Base-by-base conservation (phyloP, 768 basidiomycete species). In the Hericium erinaceus region DNA sequence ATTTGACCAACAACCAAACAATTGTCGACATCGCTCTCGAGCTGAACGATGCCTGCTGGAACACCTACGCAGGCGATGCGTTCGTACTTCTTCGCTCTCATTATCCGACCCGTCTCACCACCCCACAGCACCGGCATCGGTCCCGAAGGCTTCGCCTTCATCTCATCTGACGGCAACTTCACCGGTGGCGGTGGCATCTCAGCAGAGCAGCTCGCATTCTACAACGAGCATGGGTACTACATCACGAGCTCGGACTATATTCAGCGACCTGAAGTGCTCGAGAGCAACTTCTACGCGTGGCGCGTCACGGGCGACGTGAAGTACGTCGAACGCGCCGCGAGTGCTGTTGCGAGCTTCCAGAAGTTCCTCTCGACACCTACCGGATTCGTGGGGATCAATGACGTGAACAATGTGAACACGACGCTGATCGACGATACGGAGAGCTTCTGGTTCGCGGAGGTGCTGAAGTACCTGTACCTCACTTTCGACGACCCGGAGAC, bases 261-360 rank as follows among this genome's bases (percentile, higher is more conserved):
- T 66, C 73, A 82, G 44, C 84, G 89, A 24, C 88, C 89, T 0
- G 87, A 89, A 69, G 85, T 90, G 24, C 77, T 90, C 15, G 87
- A 90, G 67, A 85, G 82, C 54, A 89, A 89, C 73, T 89, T 89
- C 73, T 85, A 89, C 58, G 88, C 87, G 0, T 90, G 76, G 77
- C 80, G 89, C 24, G 79, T 76, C 16, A 88, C 87, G 2, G 89
- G 88, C 0, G 73, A 89, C 62, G 68, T 69, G 6, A 87, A 85
- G 63, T 90, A 88, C 67, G 74, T 83, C 38, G 73, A 86, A 52
- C 80, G 83, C 24, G 87, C 88, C 2, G 77, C 74, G 3, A 73
- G 71, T 38, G 87, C 85, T 10, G 69, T 85, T 16, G 57, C 70
- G 46, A 81, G 79, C 63, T 85, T 90, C 73, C 75, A 82, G 61